Conservation (phyloP, 805 yeast species). For the Barnettozyma wickerhamii region DNA sequence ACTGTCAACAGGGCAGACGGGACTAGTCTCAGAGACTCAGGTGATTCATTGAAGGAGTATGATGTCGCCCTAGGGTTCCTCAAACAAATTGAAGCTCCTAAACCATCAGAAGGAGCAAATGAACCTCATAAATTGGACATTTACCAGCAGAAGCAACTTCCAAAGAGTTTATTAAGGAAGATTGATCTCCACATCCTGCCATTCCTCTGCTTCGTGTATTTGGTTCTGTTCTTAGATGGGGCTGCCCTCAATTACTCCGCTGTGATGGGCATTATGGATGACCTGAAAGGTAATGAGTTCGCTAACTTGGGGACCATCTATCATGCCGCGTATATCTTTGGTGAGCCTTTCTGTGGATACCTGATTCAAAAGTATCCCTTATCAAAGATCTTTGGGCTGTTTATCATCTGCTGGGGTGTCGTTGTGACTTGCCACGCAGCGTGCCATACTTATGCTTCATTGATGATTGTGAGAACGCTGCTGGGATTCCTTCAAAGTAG, state of each 20-base stretch:
- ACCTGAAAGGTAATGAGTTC: conserved; percentile 42
- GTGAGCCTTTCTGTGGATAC: conserved; percentile 43
- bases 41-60: background rate
- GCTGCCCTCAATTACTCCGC: conserved; percentile 53
- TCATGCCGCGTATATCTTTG: conserved; percentile 45
- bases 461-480: conserved; percentile 46
- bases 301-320: conserved; percentile 47
- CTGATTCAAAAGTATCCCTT: conserved; percentile 48
- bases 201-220: conserved; percentile 44
- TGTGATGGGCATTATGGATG: conserved; percentile 54
- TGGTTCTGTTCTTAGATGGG: conserved; percentile 52
- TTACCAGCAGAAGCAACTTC: background rate
- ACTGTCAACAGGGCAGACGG: background rate
- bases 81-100: background rate
- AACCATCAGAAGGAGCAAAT: background rate
- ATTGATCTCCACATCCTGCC: conserved; percentile 15
- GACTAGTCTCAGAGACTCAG: background rate
- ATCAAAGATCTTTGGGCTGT: conserved; percentile 41
- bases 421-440: conserved; percentile 44
- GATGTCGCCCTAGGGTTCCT: conserved; percentile 9
- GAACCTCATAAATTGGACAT: background rate
- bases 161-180: conserved; percentile 8
- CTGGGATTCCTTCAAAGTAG: conserved; percentile 49
- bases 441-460: conserved; percentile 43
- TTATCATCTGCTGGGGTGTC: conserved; percentile 47